Base-by-base conservation (phyloP, 1,284 basidiomycete species). In the Gymnopus androsaceus region DNA sequence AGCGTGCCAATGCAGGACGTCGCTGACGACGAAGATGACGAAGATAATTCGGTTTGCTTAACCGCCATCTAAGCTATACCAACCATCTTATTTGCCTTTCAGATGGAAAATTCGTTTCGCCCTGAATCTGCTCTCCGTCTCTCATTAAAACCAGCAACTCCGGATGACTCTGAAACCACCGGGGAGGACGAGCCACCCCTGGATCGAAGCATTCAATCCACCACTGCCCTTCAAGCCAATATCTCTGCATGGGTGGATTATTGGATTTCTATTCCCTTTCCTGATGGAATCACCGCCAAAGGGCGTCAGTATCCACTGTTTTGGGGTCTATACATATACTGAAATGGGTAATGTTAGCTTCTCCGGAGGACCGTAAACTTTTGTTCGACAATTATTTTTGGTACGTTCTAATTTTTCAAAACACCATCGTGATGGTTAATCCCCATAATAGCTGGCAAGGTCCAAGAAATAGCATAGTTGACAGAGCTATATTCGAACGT, bases 371-470 rank as follows among this genome's bases (percentile, higher is more conserved):
- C 17, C 54, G 44, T n/a, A 31, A 55, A 27, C 25, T 53, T 3
- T 40, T 60, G 8, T 47, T 60, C 12, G 49, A 52, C 25, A 60
- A 58, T 38, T 60, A 58, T 31, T 60, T 60, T 31, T 60, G 56
- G 59, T 58, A 44, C 23, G 53, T 23, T 40, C 17, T 15, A 17
- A 14, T 28, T 48, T 11, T 33, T n/a, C 6, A 23, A 25, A 27
- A 36, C 30, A 17, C 33, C 19, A 19, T n/a, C 48, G 19, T 25
- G 31, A 3, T n/a, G 6, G 9, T 2, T 21, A 33, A 28, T 36
- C 48, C 14, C 36, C 33, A 33, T 28, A 31, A 21, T 30, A 60
- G 59, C 33, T 60, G 59, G 59, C 59, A 60, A 51, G 52, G 52
- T 49, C 59, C 59, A 19, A 25, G 59, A 21, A 58, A 60, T 47